Percentiles rank a stretch among this genome's conserved stretches.
These are phyloP conservation scores for Neospermospora avenae DNA, from an alignment of 2,329 filamentous ascomycete species.

Conservation along the genomic window DNA sequence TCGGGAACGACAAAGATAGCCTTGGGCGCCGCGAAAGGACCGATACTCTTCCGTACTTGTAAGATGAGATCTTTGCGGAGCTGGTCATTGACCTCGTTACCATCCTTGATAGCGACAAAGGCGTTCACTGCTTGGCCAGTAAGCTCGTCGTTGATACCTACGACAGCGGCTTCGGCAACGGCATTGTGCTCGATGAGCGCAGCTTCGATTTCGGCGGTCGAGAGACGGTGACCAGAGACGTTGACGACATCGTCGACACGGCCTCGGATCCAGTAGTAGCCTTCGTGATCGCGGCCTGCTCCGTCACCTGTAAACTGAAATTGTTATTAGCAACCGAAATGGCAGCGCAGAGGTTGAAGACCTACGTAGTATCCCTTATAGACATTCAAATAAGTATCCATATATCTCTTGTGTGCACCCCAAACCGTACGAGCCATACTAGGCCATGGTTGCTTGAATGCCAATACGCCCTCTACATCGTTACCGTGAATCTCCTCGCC, in stretches of 20 bases:
- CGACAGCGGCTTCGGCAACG: constrained; percentile 92
- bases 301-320: constrained; percentile 84
- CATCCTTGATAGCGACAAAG: constrained; percentile 90
- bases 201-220: constrained; percentile 96
- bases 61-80: constrained; percentile 71
- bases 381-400: constrained; percentile 97
- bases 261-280: constrained; percentile 99
- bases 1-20: constrained; percentile 87
- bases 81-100: constrained; percentile 70
- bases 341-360: constrained; percentile 25
- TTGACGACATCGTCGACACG: constrained; percentile 99
- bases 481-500: constrained; percentile 82
- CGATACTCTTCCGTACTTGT: constrained; percentile 52
- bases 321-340: constrained; percentile 12
- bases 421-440: constrained; percentile 98
- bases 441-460: constrained; percentile 95
- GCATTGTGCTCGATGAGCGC: constrained; percentile 88
- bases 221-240: constrained; percentile 92
- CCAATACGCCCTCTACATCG: constrained; percentile 90
- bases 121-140: constrained; percentile 97
- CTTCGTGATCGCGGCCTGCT: constrained; percentile 92
- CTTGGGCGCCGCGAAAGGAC: constrained; percentile 95
- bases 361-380: constrained; percentile 97
- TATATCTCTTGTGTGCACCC: constrained; percentile 96
- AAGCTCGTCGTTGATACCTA: constrained; percentile 88